Base-by-base conservation (phyloP, 208 protist genomes). In the Trypanosoma melophagium region DNA sequence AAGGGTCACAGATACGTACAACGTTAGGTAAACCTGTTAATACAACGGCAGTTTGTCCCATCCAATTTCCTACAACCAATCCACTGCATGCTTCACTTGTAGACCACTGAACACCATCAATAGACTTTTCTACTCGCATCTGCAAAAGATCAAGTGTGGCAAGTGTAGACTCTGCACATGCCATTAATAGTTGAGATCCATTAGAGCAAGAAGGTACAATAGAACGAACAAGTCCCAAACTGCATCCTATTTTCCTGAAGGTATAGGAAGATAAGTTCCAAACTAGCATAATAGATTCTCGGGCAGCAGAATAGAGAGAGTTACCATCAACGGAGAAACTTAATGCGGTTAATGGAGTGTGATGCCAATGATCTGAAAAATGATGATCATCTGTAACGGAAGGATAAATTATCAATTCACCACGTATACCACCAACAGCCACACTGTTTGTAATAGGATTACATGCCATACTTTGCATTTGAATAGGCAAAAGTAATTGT, bases 291-390 rank as follows among this genome's bases (percentile, higher is more conserved):
- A 90, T 69, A 35, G 76, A 77, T 71, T 95, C 89, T 7, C 71
- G 65, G 3, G 79, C 89, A 8, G 84, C 89, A 0, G 86, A 91
- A 71, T 81, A 87, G 16, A 95, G 79, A n/a, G 89, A 65, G 24
- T 76, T 78, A 53, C 89, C 86, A 57, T 95, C 89, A 35, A 86
- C 66, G 3, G 86, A 82, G 45, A 95, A 95, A 55, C 67, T 50
- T 10, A 95, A 64, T 28, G 83, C 89, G 5, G 75, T 79, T 38
- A 95, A 74, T 22, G 89, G 80, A 13, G 89, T 95, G 79, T 95
- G 89, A 73, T 95, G 89, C 89, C 89, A 95, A 71, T 95, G 89
- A 60, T 95, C 89, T 7, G 89, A 74, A 71, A 95, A 95, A 71
- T 77, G 82, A 71, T 95, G 84, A 9, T 71, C 14, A 47, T 80